phyloP scores from a whole-genome alignment of 2,329 filamentous ascomycete genomes.

The Leptographium lundbergii region DNA sequence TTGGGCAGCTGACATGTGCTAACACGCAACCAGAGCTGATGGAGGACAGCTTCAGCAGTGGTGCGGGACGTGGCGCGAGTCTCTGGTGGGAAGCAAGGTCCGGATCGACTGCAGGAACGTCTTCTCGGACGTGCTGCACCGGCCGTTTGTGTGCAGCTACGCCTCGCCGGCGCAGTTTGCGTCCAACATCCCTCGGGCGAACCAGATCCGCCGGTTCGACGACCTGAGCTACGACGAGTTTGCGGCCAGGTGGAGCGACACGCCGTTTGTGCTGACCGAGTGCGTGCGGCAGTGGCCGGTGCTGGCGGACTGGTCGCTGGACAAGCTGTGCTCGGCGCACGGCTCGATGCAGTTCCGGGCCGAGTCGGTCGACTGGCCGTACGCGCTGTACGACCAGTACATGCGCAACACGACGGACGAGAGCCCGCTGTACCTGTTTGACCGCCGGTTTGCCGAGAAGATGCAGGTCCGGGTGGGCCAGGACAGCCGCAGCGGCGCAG shows the following conservation, averaged over 20 bases:
- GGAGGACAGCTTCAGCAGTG: slow-evolving; percentile 49
- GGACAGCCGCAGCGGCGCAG: slow-evolving; percentile 25
- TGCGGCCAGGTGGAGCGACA: slow-evolving; percentile 59
- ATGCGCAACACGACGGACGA: slow-evolving; percentile 72
- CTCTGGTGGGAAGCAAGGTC: slow-evolving; percentile 40
- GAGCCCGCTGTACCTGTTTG: slow-evolving; percentile 86
- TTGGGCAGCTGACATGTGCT: slow-evolving; percentile 14
- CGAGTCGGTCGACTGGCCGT: slow-evolving; percentile 86
- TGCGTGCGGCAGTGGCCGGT: slow-evolving; percentile 75
- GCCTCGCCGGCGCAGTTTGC: slow-evolving; percentile 55
- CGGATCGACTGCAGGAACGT: slow-evolving; percentile 61
- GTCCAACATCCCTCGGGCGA: slow-evolving; percentile 56
- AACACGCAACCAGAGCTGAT: neutral
- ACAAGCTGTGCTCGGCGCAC: slow-evolving; percentile 53
- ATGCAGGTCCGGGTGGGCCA: slow-evolving; percentile 58
- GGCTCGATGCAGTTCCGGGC: slow-evolving; percentile 63
- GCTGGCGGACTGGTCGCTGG: slow-evolving; percentile 59
- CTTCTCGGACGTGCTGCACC: slow-evolving; percentile 81
- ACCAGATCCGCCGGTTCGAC: slow-evolving; percentile 58
- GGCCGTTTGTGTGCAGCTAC: slow-evolving; percentile 81
- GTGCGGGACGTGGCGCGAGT: slow-evolving; percentile 77
- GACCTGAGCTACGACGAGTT: slow-evolving; percentile 65
- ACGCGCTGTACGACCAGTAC: slow-evolving; percentile 70
- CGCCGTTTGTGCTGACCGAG: slow-evolving; percentile 75
- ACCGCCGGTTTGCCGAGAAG: slow-evolving; percentile 75